These are phyloP conservation scores for Allomyces macrogynus DNA, from an alignment of 192 early-diverging fungal species.

Conservation along the genomic window DNA sequence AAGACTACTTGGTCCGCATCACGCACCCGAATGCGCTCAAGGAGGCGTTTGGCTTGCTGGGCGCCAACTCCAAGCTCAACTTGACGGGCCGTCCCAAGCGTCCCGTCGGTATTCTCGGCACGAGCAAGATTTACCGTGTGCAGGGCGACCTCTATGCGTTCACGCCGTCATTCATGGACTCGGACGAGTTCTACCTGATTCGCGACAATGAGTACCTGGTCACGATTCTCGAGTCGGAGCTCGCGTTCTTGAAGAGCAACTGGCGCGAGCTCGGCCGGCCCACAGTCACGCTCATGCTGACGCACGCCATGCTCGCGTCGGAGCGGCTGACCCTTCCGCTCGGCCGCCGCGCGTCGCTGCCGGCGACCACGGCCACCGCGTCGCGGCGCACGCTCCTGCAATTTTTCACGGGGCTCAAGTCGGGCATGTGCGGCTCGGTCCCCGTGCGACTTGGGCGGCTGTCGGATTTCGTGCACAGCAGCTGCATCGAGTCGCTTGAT, in stretches of 20 bases:
- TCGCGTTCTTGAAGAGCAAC: conserved; percentile 50
- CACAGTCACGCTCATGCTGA: conserved; percentile 54
- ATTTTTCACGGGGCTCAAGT: conserved; percentile 63
- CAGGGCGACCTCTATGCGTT: conserved; percentile 67
- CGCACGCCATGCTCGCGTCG: conserved; percentile 48
- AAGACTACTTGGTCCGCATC: conserved; percentile 47
- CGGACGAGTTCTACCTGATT: conserved; percentile 67
- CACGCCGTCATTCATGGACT: conserved; percentile 71
- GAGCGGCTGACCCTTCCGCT: not conserved
- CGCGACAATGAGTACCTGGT: conserved; percentile 69
- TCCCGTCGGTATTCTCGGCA: conserved; percentile 57
- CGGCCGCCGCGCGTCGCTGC: not conserved
- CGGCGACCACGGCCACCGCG: not conserved
- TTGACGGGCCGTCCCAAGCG: conserved; percentile 53
- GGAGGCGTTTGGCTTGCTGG: conserved; percentile 53
- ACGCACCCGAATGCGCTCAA: conserved; percentile 47
- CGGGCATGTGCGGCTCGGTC: conserved; percentile 39
- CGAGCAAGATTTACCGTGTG: conserved; percentile 59
- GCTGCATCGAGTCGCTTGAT: conserved; percentile 57
- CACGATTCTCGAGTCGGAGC: conserved; percentile 49
- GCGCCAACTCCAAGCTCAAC: conserved; percentile 54
- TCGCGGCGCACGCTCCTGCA: conserved; percentile 44
- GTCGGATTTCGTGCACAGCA: conserved; percentile 53
- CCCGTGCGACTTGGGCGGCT: conserved; percentile 57
- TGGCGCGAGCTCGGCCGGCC: conserved; percentile 55